Evolutionary conservation across 129 eudicot species (phyloP), one percentile per base, ranked within the genome.

Genomic region (Deinandra increscens): DNA sequence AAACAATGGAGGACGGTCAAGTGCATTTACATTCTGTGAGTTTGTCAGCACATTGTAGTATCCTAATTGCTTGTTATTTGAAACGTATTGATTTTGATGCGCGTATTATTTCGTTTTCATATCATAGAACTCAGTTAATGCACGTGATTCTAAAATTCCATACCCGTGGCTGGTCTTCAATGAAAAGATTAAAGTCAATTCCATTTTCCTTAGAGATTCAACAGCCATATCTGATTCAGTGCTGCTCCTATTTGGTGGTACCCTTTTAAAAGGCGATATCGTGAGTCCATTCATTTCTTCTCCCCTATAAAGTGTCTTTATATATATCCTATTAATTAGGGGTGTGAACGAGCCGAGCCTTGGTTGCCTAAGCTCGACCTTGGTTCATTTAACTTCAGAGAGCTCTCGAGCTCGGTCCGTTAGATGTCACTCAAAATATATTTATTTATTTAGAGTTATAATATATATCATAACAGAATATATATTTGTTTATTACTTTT

Each of bases 91-190:
- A 69, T 50, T 41, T 6, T 39, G 75, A 39, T 72, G 9, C 45
- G 48, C 23, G 34, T 63, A 64, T 68, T 7, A 13, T 48, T 50
- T 66, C n/a, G 50, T 46, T 37, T 72, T 60, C 34, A 63, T 68
- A 26, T 34, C 37, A 50, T 61, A 93, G 98, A 89, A 89, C 80
- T 93, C 98, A n/a, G 91, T 84, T 45, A 93, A 86, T 79, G 91
- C 98, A 53, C 95, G 95, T 18, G 85, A 87, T 77, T 73, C 91
- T 41, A 83, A 59, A 34, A 89, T 93, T 56, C 95, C 96, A 3
- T 93, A 77, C 78, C 98, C 98, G 42, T 93, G 98, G 98, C 77
- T 93, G 50, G 95, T 85, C 68, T 93, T 89, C 83, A 93, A 93
- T 78, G 98, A 93, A 55, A 93, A 93, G 78, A 87, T 93, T 74